These are phyloP conservation scores for Alternaria solani DNA, from an alignment of 2,329 filamentous ascomycete genomes.

Conservation along the genomic window DNA sequence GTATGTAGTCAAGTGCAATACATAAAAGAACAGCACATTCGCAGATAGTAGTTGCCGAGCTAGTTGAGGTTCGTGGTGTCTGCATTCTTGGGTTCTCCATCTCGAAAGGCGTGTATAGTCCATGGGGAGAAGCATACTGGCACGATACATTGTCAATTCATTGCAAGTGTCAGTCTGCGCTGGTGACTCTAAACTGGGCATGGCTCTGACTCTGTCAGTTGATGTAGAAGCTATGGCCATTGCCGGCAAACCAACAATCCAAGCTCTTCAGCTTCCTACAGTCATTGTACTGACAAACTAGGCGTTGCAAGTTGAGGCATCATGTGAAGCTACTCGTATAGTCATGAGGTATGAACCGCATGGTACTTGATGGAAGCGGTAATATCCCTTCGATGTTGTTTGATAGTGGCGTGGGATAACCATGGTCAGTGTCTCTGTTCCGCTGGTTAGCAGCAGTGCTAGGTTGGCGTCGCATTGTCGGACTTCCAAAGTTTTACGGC, in stretches of 20 bases:
- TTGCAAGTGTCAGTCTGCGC: not conserved
- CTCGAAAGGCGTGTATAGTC: not conserved
- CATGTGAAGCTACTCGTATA: not conserved
- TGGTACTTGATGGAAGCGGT: not conserved
- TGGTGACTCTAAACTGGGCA: constrained; percentile 7
- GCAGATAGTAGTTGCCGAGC: constrained; percentile 1
- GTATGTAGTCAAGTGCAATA: constrained; percentile 18
- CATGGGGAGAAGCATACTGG: not conserved
- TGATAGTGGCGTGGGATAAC: not conserved
- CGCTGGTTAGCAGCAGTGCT: not conserved
- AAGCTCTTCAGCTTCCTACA: constrained; percentile 1
- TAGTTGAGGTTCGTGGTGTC: constrained; percentile 8
- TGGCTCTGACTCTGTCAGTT: constrained; percentile 9
- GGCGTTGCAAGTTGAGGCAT: not conserved
- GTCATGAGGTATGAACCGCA: not conserved
- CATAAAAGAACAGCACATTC: constrained; percentile 16
- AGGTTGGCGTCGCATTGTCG: not conserved
- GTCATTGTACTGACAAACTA: not conserved
- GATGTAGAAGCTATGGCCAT: not conserved
- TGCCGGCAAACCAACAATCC: constrained; percentile 1
- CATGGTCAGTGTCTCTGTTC: not conserved
- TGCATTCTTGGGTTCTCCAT: constrained; percentile 5
- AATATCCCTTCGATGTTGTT: not conserved
- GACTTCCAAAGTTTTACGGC: not conserved
- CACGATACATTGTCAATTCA: constrained; percentile 2